phyloP scores from a whole-genome alignment of 495 filamentous ascomycete genomes.

The Niebla homalea region DNA sequence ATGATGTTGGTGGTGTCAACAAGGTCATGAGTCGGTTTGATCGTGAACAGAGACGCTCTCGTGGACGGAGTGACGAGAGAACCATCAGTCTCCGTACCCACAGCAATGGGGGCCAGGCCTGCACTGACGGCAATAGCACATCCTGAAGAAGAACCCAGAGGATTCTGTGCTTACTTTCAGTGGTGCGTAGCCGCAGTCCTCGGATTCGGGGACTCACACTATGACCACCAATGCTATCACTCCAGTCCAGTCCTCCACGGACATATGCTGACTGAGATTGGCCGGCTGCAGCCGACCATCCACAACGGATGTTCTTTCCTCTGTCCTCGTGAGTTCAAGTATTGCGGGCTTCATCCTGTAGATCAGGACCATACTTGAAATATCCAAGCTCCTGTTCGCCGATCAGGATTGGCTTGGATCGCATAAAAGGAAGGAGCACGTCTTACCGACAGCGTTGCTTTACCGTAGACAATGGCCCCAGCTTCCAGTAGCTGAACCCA shows the following conservation, averaged over 20 bases:
- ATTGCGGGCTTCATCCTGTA: neutral
- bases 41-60: conserved; percentile 29
- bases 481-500: conserved; percentile 23
- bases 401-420: neutral
- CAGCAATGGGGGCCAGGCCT: conserved; percentile 28
- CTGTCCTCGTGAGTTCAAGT: conserved; percentile 12
- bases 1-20: conserved; percentile 20
- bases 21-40: conserved; percentile 23
- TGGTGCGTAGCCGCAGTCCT: conserved; percentile 5
- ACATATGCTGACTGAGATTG: conserved; percentile 35
- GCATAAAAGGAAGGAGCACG: neutral
- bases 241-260: conserved; percentile 10
- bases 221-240: conserved; percentile 22
- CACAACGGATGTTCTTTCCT: conserved; percentile 21
- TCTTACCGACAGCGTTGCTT: conserved; percentile 28
- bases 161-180: conserved; percentile 5
- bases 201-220: conserved; percentile 11
- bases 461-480: conserved; percentile 33
- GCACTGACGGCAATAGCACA: conserved; percentile 32
- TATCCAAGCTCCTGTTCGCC: conserved; percentile 19
- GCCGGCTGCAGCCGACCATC: conserved; percentile 33
- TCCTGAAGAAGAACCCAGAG: conserved; percentile 35
- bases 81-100: conserved; percentile 37
- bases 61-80: conserved; percentile 29
- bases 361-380: conserved; percentile 1